phyloP scores from a whole-genome alignment of 768 basidiomycete genomes.

The Boletus coccyginus region DNA sequence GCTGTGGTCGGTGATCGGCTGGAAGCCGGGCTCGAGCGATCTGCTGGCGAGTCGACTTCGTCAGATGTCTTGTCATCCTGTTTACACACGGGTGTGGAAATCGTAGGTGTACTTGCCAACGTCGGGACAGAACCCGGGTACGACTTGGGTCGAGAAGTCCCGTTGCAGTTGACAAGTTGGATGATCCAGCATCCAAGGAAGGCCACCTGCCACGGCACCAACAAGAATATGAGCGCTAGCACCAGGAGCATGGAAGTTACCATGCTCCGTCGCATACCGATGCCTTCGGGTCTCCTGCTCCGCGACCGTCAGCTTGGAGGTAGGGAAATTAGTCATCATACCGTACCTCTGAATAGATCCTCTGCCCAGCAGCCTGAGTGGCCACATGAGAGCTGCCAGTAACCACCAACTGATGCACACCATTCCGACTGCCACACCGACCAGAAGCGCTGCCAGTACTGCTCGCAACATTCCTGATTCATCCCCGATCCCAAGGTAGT shows the following conservation, averaged over 20 bases:
- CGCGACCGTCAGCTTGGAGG: neutral
- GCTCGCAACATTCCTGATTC: constrained; percentile 38
- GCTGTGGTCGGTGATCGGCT: neutral
- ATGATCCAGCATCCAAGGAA: constrained; percentile 83
- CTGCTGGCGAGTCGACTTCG: constrained; percentile 10
- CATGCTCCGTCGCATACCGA: constrained; percentile 44
- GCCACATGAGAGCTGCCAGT: constrained; percentile 47
- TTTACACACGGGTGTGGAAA: constrained; percentile 22
- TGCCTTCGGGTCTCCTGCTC: constrained; percentile 30
- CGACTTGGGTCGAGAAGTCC: constrained; percentile 11
- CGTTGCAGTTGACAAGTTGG: constrained; percentile 66
- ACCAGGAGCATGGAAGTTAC: constrained; percentile 60
- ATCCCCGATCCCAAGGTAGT: constrained; percentile 61
- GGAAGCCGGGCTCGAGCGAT: neutral
- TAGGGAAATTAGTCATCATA: neutral
- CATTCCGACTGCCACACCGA: constrained; percentile 62
- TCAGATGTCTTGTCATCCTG: neutral
- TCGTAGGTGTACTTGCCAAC: constrained; percentile 22
- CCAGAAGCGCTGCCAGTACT: constrained; percentile 52
- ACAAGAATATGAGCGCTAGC: constrained; percentile 60
- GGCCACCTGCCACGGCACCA: constrained; percentile 92
- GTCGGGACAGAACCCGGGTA: constrained; percentile 27
- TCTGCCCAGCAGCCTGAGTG: constrained; percentile 27
- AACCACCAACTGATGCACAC: constrained; percentile 61
- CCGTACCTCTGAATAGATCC: constrained; percentile 16